Base-by-base conservation (phyloP, 768 basidiomycete species). In the Lentinula edodes region DNA sequence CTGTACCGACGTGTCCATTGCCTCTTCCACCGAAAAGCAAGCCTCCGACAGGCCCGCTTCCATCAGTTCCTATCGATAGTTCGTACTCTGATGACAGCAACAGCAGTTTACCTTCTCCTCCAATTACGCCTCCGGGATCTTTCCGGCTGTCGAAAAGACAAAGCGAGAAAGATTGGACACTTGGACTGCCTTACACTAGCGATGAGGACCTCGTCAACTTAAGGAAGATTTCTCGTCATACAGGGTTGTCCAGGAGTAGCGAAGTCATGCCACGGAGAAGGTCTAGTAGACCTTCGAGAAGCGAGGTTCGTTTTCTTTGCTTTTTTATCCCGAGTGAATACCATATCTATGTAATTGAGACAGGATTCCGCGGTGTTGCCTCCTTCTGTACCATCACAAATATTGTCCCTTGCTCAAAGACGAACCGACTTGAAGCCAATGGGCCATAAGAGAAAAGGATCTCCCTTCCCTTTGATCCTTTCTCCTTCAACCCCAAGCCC, bases 391-490 rank as follows among this genome's bases (percentile, higher is more conserved):
- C 23, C 12, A 28, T 39, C 55, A 12, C n/a, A 41, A 15, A 13
- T 56, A 23, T 41, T 39, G n/a, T 6, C 32, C 5, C 36, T 41
- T n/a, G 53, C 53, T 38, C 41, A 43, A 41, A 23, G 55, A 32
- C 55, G 55, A 6, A 43, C 38, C 10, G 45, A 46, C 34, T 18
- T 59, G 58, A 48, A 46, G 18, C 58, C 58, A 18, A 59, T 59
- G 46, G 58, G 58, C 28, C 58, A 59, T n/a, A 59, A 38, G 23
- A 34, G 58, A 23, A 59, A 35, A 50, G 58, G 58, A 35, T 59
- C 58, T 15, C 58, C 58, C 0, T 59, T 59, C 35, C 58, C 58
- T 46, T 16, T 59, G 45, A 59, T 38, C 12, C 18, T 59, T 36
- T 13, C 42, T 18, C 58, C 36, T 38, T 15, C 28, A 5, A 7